Evolutionary conservation across 2,329 filamentous ascomycete species (phyloP), one percentile per base, ranked within the genome.

Genomic region (Xylaria sp.): DNA sequence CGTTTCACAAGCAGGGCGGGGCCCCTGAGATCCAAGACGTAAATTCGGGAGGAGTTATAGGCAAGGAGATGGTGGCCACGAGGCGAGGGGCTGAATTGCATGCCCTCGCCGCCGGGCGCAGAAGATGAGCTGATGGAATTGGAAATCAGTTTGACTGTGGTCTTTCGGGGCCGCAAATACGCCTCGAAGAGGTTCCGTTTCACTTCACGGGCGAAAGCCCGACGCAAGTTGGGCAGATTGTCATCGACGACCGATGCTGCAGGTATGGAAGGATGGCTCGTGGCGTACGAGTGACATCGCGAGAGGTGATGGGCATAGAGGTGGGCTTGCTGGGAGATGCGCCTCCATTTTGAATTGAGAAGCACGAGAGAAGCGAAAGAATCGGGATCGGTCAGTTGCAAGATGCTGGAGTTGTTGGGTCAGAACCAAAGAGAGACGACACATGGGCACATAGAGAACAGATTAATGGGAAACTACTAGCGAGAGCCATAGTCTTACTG

Each of bases 111-210:
- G 41, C 92, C 91, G 1, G 93, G 94, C 70, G 91, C 91, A 25
- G 93, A 93, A 1, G 92, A 94, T 0, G 93, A 94, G 78, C 92
- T 95, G 73, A 93, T 93, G 6, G 92, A 94, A 59, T 91, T 93
- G 46, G 93, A 96, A 13, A 97, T 90, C 61, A 97, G 84, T 77
- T 92, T 94, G 76, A 97, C 87, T 54, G 92, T 84, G 6, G 91
- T 94, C 76, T 88, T 86, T 68, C 81, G 86, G 3, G 93, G 92
- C 20, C 91, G 88, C 61, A 94, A 79, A 78, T 93, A 94, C 44
- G 90, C 89, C 73, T 93, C 89, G 78, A 94, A 95, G 58, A 94
- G 84, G 80, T 93, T 93, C 66, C 92, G 88, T 80, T 93, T 92
- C 73, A 91, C 87, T 77, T 94, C 90, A 59, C 85, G 85, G 9